Percentiles rank a stretch among this genome's conserved stretches.
Conservation (phyloP, 1,284 basidiomycete genomes). For the Stygiomarasmius scandens region DNA sequence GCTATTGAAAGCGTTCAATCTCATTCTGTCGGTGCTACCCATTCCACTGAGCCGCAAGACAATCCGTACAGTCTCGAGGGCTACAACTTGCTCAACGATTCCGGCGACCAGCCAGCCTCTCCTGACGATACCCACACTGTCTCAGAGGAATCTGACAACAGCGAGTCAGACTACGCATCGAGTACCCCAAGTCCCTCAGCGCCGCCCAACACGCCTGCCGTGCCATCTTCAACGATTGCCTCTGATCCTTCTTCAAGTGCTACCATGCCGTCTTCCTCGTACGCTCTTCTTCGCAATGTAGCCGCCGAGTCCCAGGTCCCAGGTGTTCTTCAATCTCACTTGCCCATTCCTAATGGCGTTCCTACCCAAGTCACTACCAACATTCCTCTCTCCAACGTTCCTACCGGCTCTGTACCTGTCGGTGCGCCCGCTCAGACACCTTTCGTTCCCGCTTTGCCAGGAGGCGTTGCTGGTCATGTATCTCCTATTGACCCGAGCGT, state of each 20-base stretch:
- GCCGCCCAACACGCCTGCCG: neutral
- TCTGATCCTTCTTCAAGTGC: neutral
- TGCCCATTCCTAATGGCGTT: neutral
- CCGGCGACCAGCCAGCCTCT: too few relatives aligned
- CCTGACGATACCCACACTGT: too few relatives aligned
- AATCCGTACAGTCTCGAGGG: too few relatives aligned
- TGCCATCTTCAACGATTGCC: neutral
- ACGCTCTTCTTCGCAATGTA: neutral
- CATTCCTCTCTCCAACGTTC: neutral
- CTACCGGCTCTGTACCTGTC: neutral
- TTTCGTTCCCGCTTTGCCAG: neutral
- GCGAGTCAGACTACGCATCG: neutral
- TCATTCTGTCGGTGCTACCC: neutral
- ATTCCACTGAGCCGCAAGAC: too few relatives aligned
- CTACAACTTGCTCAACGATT: too few relatives aligned
- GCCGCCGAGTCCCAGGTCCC: too few relatives aligned
- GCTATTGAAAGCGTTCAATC: neutral
- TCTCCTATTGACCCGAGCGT: neutral
- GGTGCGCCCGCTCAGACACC: neutral
- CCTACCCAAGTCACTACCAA: neutral
- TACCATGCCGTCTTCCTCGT: neutral
- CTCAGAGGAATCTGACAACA: too few relatives aligned
- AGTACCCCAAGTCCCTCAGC: neutral
- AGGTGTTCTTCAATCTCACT: neutral
- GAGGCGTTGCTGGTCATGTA: neutral